phyloP scores from a whole-genome alignment of 495 filamentous ascomycete genomes.

The Neurospora sp. region DNA sequence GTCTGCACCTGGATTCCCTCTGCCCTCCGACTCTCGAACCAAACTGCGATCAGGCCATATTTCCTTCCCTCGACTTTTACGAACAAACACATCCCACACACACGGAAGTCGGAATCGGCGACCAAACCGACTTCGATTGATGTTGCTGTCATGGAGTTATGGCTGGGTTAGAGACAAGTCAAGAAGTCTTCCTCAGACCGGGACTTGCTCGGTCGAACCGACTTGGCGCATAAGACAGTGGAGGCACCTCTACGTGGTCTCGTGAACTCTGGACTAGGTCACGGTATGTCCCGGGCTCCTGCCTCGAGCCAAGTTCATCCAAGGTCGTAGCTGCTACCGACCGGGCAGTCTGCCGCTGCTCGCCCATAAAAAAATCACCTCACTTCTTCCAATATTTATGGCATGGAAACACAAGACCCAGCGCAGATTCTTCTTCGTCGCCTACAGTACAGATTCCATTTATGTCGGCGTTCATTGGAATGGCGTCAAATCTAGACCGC shows the following conservation, averaged over 20 bases:
- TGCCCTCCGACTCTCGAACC: neutral
- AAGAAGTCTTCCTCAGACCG: neutral
- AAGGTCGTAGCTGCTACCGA: neutral
- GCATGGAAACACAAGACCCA: neutral
- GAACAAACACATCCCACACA: neutral
- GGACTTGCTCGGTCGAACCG: neutral
- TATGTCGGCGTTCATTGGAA: neutral
- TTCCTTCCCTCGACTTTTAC: neutral
- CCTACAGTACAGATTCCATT: neutral
- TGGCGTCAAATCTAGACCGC: neutral
- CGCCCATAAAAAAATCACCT: neutral
- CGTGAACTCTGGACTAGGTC: neutral
- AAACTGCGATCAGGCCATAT: neutral
- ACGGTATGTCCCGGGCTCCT: neutral
- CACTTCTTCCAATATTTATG: neutral
- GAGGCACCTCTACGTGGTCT: neutral
- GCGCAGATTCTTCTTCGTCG: neutral
- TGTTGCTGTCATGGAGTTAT: neutral
- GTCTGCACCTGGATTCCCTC: neutral
- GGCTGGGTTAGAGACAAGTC: neutral
- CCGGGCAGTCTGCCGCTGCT: neutral
- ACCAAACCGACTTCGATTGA: neutral
- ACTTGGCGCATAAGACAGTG: neutral
- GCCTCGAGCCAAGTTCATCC: neutral
- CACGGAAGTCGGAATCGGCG: neutral